Conservation (phyloP, 1,139 yeast genomes). For the Saccharomyces hybrid region DNA sequence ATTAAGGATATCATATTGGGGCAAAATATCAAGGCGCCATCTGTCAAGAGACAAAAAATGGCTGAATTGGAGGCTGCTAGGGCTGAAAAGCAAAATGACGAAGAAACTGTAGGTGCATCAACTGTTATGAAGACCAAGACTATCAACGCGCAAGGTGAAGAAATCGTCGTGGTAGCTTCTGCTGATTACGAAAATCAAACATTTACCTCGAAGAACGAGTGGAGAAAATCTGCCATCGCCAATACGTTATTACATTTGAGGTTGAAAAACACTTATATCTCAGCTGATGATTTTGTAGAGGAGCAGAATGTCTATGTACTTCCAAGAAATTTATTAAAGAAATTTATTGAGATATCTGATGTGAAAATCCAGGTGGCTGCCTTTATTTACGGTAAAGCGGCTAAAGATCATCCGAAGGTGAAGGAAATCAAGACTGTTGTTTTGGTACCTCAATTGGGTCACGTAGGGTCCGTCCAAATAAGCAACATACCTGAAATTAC, state of each 20-base stretch:
- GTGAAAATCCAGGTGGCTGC: constrained; percentile 79
- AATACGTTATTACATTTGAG: constrained; percentile 66
- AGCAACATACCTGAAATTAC: constrained; percentile 43
- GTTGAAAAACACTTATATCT: constrained; percentile 67
- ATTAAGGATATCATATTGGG: constrained; percentile 90
- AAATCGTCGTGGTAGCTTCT: constrained; percentile 88
- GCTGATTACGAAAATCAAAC: constrained; percentile 79
- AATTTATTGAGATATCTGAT: constrained; percentile 76
- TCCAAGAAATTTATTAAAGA: constrained; percentile 74
- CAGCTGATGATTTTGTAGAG: constrained; percentile 50
- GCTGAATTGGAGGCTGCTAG: constrained; percentile 65
- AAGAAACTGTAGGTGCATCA: constrained; percentile 29
- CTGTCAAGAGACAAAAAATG: constrained; percentile 70
- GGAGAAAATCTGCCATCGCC: constrained; percentile 85
- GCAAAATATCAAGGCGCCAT: constrained; percentile 87
- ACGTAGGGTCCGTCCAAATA: constrained; percentile 54
- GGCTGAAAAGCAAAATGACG: constrained; percentile 31
- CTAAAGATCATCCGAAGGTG: constrained; percentile 57
- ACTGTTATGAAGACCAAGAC: constrained; percentile 82
- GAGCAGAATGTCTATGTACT: constrained; percentile 61
- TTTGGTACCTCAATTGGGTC: constrained; percentile 85
- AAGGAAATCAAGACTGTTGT: constrained; percentile 74
- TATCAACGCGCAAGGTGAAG: constrained; percentile 91
- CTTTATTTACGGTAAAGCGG: constrained; percentile 67
- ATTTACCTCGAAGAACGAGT: constrained; percentile 79